Base-by-base conservation (phyloP, 257 asterid species). In the Nicotiana knightiana region DNA sequence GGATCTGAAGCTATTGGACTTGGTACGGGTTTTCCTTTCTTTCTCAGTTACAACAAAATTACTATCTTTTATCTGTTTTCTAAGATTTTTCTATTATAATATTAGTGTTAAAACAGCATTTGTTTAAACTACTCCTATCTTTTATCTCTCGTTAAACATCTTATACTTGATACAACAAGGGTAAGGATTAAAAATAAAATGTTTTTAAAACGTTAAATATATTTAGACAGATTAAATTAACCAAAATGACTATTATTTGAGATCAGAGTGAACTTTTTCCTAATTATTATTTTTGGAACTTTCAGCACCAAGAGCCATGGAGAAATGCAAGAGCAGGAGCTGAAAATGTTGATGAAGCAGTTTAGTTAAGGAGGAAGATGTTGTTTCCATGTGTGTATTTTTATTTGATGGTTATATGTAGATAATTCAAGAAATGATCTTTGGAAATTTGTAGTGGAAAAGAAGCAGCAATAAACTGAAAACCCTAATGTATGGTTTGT, bases 291-390 rank as follows among this genome's bases (percentile, higher is more conserved):
- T 73, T 46, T 73, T 13, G 9, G 37, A 81, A 81, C 24, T 21
- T 80, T 83, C 86, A 93, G 95, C 96, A 0, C 96, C 97, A 86
- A 91, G 94, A 85, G 91, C 94, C 81, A 88, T 91, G 97, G 97
- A 91, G 90, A 93, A 93, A 87, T 93, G 97, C 95, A 91, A 90
- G 93, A 90, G 65, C 89, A 87, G 92, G 83, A 67, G 86, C 86
- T 90, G 83, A 51, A 51, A 26, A 73, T 51, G 43, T 48, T 3
- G 16, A 75, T 48, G 79, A 73, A 48, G 79, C 32, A 73, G 58
- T 21, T 48, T 39, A 6, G 6, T 73, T 32, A 26, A 48, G 16
- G 16, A 51, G 55, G 55, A 51, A 12, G 55, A 77, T 51, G 53
- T 39, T 3, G 35, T 70, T 37, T 37, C 78, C 24, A 71, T 82